Evolutionary conservation across 257 asterid genomes (phyloP), one percentile per base, ranked within the genome.

Genomic region (Ilex aquifolium): DNA sequence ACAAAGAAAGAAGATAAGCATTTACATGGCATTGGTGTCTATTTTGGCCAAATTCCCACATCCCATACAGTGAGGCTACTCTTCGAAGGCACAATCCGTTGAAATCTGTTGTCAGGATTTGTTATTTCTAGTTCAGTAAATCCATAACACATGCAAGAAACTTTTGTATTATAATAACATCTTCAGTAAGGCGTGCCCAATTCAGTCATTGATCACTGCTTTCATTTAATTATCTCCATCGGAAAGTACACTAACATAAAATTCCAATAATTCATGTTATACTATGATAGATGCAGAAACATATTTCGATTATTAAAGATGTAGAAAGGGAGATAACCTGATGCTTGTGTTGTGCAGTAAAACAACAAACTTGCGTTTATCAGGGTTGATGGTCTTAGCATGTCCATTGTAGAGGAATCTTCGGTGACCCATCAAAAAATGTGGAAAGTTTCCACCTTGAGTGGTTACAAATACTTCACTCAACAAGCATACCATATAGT

Each of bases 361-460:
- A 65, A 79, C 83, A 0, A 72, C 95, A 13, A 90, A 87, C 78
- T 77, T 87, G 87, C 66, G 83, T 66, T 90, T 90, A 66, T 90
- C 87, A 5, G 97, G 97, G 74, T 76, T 83, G 74, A 90, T 83
- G 21, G 97, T 85, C 76, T 85, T 87, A 7, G 97, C 91, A 10
- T 90, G 97, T 32, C 97, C 97, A 56, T 84, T 84, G 77, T 79
- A 78, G 64, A 90, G 66, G 70, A 85, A 90, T 65, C 92, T 80
- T 71, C 97, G 70, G 59, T 90, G 97, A 10, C 97, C 97, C 83
- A 90, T 82, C 57, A 90, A 79, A 79, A 90, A 90, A 74, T 90
- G 92, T 42, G 97, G 97, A 70, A 90, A 90, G 81, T 90, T 90
- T 73, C 97, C 97, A 36, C 95, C 92, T 83, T 90, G 97, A 53